Evolutionary conservation across 2,329 filamentous ascomycete species (phyloP), one percentile per base, ranked within the genome.

Genomic region (Sporothrix pallida): DNA sequence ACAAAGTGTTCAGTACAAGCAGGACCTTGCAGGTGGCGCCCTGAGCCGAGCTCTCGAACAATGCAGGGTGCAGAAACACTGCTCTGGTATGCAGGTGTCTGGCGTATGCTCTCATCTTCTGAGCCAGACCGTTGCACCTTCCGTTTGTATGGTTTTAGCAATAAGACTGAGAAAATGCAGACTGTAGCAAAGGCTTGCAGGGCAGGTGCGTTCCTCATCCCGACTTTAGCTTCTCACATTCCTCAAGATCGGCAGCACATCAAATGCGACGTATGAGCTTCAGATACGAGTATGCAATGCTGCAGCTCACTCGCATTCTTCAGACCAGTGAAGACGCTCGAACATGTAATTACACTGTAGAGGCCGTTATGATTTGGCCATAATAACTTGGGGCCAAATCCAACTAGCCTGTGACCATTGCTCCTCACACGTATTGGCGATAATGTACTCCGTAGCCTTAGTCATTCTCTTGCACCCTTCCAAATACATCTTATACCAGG

Each of bases 1-100:
- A 56, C 67, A 26, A 70, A 37, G 31, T 37, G 31, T 37, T 37
- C 31, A 37, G 31, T 37, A 6, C 31, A 37, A 7, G 31, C 31
- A 37, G 31, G 62, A 26, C 62, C 62, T 67, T 48, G 62, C 20
- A 48, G 62, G 62, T 67, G 62, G 56, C 26, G 15, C 20, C 42
- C 42, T 13, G 17, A 23, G 60, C 60, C n/a, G 60, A 46, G 42
- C 37, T 23, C n/a, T 63, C 15, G 58, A 42, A 20, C 58, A 62
- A n/a, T 17, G 3, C 7, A 63, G 23, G 23, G 65, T 23, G 46
- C 46, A 52, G 26, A 50, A 31, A 37, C 26, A 3, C 26, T 12
- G 46, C 23, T 15, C 44, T 52, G 44, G 46, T n/a, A 31, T 50
- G 46, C 65, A 69, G 48, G 9, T 10, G 9, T 23, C 4, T 52